Conservation (phyloP, 345 rosid species). For the Kandelia obovata region DNA sequence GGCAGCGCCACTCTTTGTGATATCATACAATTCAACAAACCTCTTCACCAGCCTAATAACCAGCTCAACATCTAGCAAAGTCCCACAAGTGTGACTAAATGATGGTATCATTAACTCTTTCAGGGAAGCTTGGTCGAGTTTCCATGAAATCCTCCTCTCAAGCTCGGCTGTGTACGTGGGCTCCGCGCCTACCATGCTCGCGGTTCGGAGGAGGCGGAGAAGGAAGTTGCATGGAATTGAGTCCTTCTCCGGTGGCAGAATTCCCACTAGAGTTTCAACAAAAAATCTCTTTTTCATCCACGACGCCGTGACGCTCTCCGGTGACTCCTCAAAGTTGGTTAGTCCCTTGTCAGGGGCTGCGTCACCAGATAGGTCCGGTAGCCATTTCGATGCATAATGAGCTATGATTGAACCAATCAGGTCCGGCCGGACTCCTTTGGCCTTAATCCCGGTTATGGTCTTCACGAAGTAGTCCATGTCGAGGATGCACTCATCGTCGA, state of each 20-base stretch:
- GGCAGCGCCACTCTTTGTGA: conserved; percentile 42
- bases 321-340: conserved; percentile 27
- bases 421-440: conserved; percentile 77
- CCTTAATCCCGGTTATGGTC: conserved; percentile 64
- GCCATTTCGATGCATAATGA: conserved; percentile 85
- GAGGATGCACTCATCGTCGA: conserved; percentile 69
- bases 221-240: conserved; percentile 78
- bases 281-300: conserved; percentile 75
- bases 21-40: conserved; percentile 50
- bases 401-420: conserved; percentile 75
- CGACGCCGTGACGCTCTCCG: conserved; percentile 56
- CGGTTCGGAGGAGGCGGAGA: conserved; percentile 72
- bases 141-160: conserved; percentile 72
- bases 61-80: conserved; percentile 72
- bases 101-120: conserved; percentile 91
- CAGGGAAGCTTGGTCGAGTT: conserved; percentile 76
- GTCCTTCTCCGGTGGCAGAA: conserved; percentile 81
- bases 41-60: conserved; percentile 60
- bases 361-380: conserved; percentile 58
- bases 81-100: conserved; percentile 74
- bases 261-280: conserved; percentile 68
- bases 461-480: conserved; percentile 80
- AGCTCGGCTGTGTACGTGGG: conserved; percentile 51
- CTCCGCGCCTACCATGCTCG: conserved; percentile 72
- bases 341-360: conserved; percentile 14